Evolutionary conservation across 2,329 filamentous ascomycete species (phyloP).

Genomic region (Raffaelea deltoideospora): DNA sequence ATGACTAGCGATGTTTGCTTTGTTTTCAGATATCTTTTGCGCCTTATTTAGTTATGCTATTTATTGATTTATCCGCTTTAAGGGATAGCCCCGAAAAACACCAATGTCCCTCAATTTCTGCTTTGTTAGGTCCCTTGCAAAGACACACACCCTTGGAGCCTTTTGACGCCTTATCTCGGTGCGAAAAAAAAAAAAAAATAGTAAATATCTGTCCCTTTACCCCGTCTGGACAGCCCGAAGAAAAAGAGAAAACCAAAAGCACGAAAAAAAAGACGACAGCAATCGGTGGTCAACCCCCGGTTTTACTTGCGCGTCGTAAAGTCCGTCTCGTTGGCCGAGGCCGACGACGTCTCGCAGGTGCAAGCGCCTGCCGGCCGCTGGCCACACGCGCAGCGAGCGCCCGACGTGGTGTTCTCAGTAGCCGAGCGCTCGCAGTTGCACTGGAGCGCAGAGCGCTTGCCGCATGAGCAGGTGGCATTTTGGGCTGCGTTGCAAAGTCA

Average conservation of each 20-base stretch:
- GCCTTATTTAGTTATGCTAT: too few species aligned
- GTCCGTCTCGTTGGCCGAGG: constrained; percentile 57
- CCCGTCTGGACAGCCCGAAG: too few species aligned
- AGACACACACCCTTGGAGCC: too few species aligned
- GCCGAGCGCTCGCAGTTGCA: constrained; percentile 71
- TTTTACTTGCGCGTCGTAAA: constrained; percentile 59
- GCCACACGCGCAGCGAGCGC: constrained; percentile 71
- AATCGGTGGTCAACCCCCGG: neutral
- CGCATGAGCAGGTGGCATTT: constrained; percentile 71
- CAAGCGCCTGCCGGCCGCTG: constrained; percentile 66
- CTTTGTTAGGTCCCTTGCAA: too few species aligned
- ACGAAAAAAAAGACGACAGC: neutral
- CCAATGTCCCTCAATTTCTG: too few species aligned
- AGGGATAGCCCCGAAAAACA: too few species aligned
- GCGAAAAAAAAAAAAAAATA: too few species aligned
- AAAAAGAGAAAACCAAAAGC: neutral
- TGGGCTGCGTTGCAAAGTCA: constrained; percentile 27
- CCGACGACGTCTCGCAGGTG: constrained; percentile 74
- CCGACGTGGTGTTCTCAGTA: constrained; percentile 57
- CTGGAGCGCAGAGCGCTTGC: constrained; percentile 70
- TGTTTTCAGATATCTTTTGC: too few species aligned
- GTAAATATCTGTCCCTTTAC: too few species aligned
- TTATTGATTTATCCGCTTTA: too few species aligned
- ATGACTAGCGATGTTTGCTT: too few species aligned
- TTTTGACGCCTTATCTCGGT: too few species aligned